These are phyloP conservation scores for Sugiyamaella boreocaroliniensis DNA, from an alignment of 805 yeast species.

Conservation along the genomic window DNA sequence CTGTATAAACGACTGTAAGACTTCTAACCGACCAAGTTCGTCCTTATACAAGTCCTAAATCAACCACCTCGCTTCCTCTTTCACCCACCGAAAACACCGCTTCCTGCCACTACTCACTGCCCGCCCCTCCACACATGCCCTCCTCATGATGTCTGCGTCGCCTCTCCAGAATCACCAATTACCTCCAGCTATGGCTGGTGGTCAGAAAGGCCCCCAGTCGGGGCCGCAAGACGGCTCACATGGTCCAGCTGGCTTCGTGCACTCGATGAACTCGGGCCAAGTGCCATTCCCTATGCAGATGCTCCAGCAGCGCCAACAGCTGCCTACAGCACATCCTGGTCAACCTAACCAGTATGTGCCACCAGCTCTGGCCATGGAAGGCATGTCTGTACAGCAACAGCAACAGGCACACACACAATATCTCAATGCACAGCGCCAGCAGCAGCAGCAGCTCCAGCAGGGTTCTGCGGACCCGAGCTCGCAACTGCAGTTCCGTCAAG, in stretches of 20 bases:
- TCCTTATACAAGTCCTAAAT: background rate
- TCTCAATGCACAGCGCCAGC: slow-evolving; percentile 4
- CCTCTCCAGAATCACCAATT: slow-evolving; percentile 18
- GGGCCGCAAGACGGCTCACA: slow-evolving; percentile 1
- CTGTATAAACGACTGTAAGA: too few relatives aligned
- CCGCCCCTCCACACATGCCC: slow-evolving; percentile 2
- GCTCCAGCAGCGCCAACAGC: slow-evolving; percentile 1
- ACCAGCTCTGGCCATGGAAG: background rate
- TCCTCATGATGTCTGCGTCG: slow-evolving; percentile 18
- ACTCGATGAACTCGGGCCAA: slow-evolving; percentile 7
- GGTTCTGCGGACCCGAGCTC: background rate
- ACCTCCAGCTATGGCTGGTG: slow-evolving; percentile 14
- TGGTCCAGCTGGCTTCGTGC: background rate
- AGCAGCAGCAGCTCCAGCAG: slow-evolving; percentile 13
- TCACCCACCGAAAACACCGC: background rate
- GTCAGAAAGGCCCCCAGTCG: slow-evolving; percentile 4
- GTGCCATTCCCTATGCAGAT: slow-evolving; percentile 10
- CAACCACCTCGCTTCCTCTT: background rate
- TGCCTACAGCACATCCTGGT: background rate
- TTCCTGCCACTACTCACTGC: background rate
- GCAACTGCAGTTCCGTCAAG: slow-evolving; percentile 8
- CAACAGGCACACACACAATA: slow-evolving; percentile 8
- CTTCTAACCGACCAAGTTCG: too few relatives aligned
- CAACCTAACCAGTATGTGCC: background rate
- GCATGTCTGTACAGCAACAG: slow-evolving; percentile 1